phyloP scores from a whole-genome alignment of 2,329 filamentous ascomycete species.

The Fusarium ambrosium region DNA sequence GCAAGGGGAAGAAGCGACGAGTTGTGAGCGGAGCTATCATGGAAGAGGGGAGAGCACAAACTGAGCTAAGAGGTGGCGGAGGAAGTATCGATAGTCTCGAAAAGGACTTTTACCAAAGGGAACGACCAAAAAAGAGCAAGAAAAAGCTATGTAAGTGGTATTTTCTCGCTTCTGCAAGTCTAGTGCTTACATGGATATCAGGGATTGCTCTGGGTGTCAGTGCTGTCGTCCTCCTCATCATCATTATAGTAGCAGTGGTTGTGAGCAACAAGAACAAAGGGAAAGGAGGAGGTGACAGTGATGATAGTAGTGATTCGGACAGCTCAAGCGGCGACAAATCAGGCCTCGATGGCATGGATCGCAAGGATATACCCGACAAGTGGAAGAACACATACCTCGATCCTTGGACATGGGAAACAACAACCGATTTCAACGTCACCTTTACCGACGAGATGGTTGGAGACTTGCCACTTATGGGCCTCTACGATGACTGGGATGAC shows the following conservation, averaged over 20 bases:
- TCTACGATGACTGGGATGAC: slow-evolving; percentile 90
- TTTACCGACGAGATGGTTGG: slow-evolving; percentile 90
- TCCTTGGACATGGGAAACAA: slow-evolving; percentile 93
- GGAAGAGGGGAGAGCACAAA: slow-evolving; percentile 72
- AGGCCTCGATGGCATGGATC: slow-evolving; percentile 65
- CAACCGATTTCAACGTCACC: slow-evolving; percentile 91
- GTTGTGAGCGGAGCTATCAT: slow-evolving; percentile 78
- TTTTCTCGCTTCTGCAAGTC: not conserved
- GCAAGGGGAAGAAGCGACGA: slow-evolving; percentile 65
- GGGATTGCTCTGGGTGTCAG: slow-evolving; percentile 69
- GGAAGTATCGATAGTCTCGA: slow-evolving; percentile 60
- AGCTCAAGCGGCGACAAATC: slow-evolving; percentile 49
- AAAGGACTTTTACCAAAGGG: slow-evolving; percentile 61
- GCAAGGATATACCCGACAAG: slow-evolving; percentile 70
- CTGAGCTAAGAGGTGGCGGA: slow-evolving; percentile 59
- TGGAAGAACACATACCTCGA: slow-evolving; percentile 85
- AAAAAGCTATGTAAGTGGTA: slow-evolving; percentile 71
- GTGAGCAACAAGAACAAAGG: slow-evolving; percentile 73
- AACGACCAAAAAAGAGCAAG: slow-evolving; percentile 62
- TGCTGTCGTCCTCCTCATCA: slow-evolving; percentile 71
- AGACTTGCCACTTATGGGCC: slow-evolving; percentile 89
- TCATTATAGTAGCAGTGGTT: slow-evolving; percentile 76
- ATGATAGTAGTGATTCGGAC: slow-evolving; percentile 44
- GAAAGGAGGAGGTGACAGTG: slow-evolving; percentile 50
- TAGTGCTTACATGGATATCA: slow-evolving; percentile 49